Base-by-base conservation (phyloP, 2,329 filamentous ascomycete genomes). In the Chrysoporthe cubensis region DNA sequence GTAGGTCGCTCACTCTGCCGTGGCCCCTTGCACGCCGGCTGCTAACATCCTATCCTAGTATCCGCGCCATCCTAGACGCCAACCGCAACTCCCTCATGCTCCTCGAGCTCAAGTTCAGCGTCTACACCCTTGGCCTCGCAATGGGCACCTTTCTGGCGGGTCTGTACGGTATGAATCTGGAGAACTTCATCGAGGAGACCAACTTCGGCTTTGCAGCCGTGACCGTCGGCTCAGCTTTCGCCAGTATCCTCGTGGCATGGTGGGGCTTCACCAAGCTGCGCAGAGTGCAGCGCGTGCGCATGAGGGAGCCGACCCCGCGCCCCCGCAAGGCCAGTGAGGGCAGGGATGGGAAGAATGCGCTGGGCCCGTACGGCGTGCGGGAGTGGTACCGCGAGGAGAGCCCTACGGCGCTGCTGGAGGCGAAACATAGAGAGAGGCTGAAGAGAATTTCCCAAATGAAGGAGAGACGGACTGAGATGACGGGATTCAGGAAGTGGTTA, bases 151-250 rank as follows among this genome's bases (percentile, higher is more conserved):
- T 98, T 76, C 87, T 97, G 74, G 96, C 96, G 9, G 94, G 94
- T n/a, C 88, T 99, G n/a, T 99, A 98, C 84, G 96, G 96, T 74
- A 98, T 98, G 94, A 99, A 99, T 82, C 83, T 99, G 71, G 96
- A 97, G 77, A 98, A 98, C 80, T 98, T 97, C 79, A 93, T 98
- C 74, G 96, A 99, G 82, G 95, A 98, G 77, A 94, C 92, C 1
- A 88, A 93, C 78, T 87, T 93, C 78, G 96, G 95, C 13, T 98
- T 99, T 78, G 85, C 85, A 59, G 87, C 87, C 65, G 90, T 99
- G 69, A 93, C 91, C 2, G 84, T 82, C 21, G 82, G 87, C 69
- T 96, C 92, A 67, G 85, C 90, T 66, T 74, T 90, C 66, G 89
- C 94, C 77, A 93, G 92, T 16, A 85, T 90, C 65, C 73, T 94